Evolutionary conservation across 257 asterid species (phyloP), one percentile per base, ranked within the genome.

Genomic region (Solanum phureja): DNA sequence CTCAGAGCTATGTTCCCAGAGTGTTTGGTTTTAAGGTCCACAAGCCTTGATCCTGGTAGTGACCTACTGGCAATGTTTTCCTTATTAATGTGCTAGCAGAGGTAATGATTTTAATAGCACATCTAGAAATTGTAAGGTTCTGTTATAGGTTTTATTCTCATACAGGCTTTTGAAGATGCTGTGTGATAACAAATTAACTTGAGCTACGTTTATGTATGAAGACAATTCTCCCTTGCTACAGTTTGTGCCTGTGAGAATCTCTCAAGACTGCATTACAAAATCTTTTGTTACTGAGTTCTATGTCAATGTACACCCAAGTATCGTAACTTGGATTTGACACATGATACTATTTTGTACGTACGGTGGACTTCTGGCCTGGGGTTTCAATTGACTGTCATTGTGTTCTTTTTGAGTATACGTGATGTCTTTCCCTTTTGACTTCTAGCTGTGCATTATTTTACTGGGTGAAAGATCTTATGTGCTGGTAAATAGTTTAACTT

Each of bases 11-110:
- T 14, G 89, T 91, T n/a, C 94, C 93, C 8, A 91, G 89, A 87
- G 93, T 91, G 81, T 92, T 90, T 12, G 93, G 93, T 58, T 92
- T 92, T 90, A 91, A 91, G 88, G 90, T 91, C 82, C 91, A 91
- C 77, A 91, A 91, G 88, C 91, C 90, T 11, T 92, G 91, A 90
- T 74, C 83, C 85, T 60, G 35, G 60, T 81, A 46, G 85, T 16
- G 42, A 29, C 68, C 85, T 46, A 29, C 85, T 46, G 42, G 40
- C 18, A 4, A 29, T 46, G 37, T 11, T 46, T n/a, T 81, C 68
- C 68, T 46, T 46, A 46, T 81, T 81, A 81, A 81, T 81, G 85
- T 81, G 85, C 85, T 81, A 29, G 85, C 68, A 81, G 40, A 81
- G 85, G 68, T 81, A 16, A 46, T 46, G 56, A 68, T 46, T 46